Evolutionary conservation across 306 rosid genomes (phyloP).

Genomic region (Astragalus membranaceus): DNA sequence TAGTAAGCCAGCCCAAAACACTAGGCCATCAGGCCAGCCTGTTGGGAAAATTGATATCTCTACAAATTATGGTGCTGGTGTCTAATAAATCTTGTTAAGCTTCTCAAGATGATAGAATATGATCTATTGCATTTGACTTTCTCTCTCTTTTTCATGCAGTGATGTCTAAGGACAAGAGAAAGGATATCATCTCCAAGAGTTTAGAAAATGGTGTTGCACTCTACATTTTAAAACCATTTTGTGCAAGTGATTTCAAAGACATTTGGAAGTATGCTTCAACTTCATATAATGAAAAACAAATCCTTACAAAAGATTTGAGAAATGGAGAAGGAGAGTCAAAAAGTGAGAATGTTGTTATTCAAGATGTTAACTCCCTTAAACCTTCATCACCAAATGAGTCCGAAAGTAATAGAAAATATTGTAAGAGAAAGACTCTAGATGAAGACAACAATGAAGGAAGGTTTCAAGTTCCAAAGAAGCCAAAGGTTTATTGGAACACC

Average conservation of each 20-base stretch:
- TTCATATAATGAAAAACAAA: constrained; percentile 22
- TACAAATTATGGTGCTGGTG: no score
- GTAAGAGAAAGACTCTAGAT: constrained; percentile 11
- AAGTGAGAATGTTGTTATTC: background rate
- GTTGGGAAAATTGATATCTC: no score
- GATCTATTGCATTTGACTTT: background rate
- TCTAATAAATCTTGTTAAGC: background rate
- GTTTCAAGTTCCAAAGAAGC: constrained; percentile 23
- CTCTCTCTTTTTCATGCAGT: constrained; percentile 30
- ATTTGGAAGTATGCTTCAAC: constrained; percentile 39
- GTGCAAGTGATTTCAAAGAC: constrained; percentile 35
- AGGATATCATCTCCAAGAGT: constrained; percentile 32
- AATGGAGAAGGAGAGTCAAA: background rate
- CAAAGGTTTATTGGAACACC: constrained; percentile 57
- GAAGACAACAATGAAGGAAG: background rate
- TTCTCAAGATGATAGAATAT: background rate
- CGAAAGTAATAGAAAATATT: background rate
- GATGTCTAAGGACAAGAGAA: constrained; percentile 51
- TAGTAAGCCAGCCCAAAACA: no score
- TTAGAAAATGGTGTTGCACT: constrained; percentile 34
- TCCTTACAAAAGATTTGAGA: background rate
- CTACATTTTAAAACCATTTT: constrained; percentile 47
- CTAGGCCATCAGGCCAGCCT: no score
- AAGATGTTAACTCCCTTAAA: background rate
- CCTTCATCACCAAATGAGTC: background rate